Conservation (phyloP, 1,139 yeast genomes). For the Lodderomyces jiufengensis region DNA sequence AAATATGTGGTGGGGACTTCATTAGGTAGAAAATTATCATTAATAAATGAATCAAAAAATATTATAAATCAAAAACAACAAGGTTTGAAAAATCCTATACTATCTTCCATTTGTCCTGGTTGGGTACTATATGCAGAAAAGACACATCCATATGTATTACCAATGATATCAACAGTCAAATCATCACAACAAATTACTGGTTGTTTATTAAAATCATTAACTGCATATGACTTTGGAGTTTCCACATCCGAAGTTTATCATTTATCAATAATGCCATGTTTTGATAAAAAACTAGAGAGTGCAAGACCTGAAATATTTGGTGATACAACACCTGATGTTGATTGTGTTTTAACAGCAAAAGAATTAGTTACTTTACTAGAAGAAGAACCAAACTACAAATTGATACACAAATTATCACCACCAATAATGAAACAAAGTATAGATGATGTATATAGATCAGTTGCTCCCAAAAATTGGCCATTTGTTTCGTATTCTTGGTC, state of each 20-base stretch:
- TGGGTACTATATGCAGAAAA: slow-evolving; percentile 96
- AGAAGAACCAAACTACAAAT: slow-evolving; percentile 35
- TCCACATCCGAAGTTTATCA: slow-evolving; percentile 57
- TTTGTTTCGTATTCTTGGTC: slow-evolving; percentile 57
- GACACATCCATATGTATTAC: slow-evolving; percentile 82
- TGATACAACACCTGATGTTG: slow-evolving; percentile 55
- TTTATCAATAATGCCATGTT: slow-evolving; percentile 90
- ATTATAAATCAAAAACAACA: slow-evolving; percentile 19
- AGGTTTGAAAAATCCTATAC: slow-evolving; percentile 37
- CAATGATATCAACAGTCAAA: slow-evolving; percentile 59
- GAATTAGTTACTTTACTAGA: slow-evolving; percentile 73
- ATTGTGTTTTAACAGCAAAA: slow-evolving; percentile 89
- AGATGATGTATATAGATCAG: slow-evolving; percentile 25
- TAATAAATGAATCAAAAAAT: slow-evolving; percentile 57
- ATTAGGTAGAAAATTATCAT: slow-evolving; percentile 69
- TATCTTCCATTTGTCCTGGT: slow-evolving; percentile 86
- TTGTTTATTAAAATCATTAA: slow-evolving; percentile 58
- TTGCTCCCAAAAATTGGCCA: slow-evolving; percentile 62
- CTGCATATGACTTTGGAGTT: slow-evolving; percentile 37
- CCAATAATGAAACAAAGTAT: slow-evolving; percentile 5
- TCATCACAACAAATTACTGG: slow-evolving; percentile 97
- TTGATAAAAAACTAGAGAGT: slow-evolving; percentile 93
- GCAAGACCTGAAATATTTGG: slow-evolving; percentile 67
- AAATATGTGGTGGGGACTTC: slow-evolving; percentile 79
- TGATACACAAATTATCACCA: slow-evolving; percentile 16